These are phyloP conservation scores for Scytalidium sp. DNA, from an alignment of 2,329 filamentous ascomycete species.

Conservation along the genomic window DNA sequence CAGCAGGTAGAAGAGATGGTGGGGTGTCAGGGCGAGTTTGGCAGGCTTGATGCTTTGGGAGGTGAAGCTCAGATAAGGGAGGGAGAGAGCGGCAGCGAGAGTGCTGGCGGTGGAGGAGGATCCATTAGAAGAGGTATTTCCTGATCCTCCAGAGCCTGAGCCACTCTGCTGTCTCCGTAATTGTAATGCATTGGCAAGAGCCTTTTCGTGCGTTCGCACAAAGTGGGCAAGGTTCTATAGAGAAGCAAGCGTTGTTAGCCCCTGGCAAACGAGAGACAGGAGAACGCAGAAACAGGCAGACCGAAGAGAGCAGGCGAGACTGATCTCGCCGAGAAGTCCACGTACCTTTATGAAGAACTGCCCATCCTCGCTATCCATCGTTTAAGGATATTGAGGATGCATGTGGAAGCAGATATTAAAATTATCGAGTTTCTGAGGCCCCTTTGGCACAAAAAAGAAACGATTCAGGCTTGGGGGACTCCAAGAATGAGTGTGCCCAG, in stretches of 20 bases:
- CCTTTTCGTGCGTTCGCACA: conserved; percentile 96
- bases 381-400: conserved; percentile 37
- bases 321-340: too few relatives aligned
- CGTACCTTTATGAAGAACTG: conserved; percentile 83
- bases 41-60: conserved; percentile 84
- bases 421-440: conserved; percentile 17
- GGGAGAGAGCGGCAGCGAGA: conserved; percentile 80
- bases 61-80: conserved; percentile 80
- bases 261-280: not conserved
- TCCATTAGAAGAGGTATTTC: conserved; percentile 52
- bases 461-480: conserved; percentile 14
- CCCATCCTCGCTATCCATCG: conserved; percentile 75
- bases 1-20: conserved; percentile 94
- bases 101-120: conserved; percentile 69
- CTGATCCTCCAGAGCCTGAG: conserved; percentile 50
- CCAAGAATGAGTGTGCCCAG: conserved; percentile 15
- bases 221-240: conserved; percentile 88
- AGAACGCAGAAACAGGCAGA: conserved; percentile 1
- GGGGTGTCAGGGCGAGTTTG: conserved; percentile 88
- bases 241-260: conserved; percentile 18
- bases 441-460: conserved; percentile 14
- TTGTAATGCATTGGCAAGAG: conserved; percentile 91
- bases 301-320: conserved; percentile 1
- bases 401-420: conserved; percentile 31
- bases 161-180: conserved; percentile 69